Evolutionary conservation across 2,329 filamentous ascomycete species (phyloP), one percentile per base, ranked within the genome.

Genomic region (Fonsecaea nubica): DNA sequence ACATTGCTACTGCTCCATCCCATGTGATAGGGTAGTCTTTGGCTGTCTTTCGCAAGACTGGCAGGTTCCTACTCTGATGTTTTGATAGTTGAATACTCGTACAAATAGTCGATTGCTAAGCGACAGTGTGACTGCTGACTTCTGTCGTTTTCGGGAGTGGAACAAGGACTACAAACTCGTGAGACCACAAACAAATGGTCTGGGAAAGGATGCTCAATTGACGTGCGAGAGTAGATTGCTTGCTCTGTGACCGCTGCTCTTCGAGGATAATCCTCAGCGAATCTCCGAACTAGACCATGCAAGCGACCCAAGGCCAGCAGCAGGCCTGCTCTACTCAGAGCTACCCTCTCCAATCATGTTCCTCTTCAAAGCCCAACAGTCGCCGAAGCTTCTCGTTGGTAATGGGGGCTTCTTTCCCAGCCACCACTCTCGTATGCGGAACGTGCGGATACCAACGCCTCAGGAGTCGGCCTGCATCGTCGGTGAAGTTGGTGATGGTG

Each of bases 371-470:
- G 0, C 86, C 85, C 59, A 89, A 71, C 62, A 88, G 76, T 54
- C 85, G 82, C 56, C 79, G 81, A 48, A 87, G 85, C 79, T 89
- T 89, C 68, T 77, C 74, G 72, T 89, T 89, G 61, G 81, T 85
- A 71, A 89, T 75, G 35, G 86, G 87, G 2, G 86, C 86, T 75
- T 89, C 87, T 68, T 77, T 84, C 62, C 84, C 81, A 0, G 76
- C 85, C 82, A 89, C 82, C 63, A 85, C 81, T 58, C 85, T 77
- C 33, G 81, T 85, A 48, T 89, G 78, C 1, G 80, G 78, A 15
- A 81, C 82, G 18, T 80, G 76, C 0, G 86, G 85, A 62, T 80
- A 82, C 12, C 76, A 76, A 69, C 81, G 78, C 70, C 80, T 77
- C 59, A 89, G 71, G 64, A 88, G 86, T 63, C 84, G 79, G 48